Evolutionary conservation across 148 eudicot genomes (phyloP).

Genomic region (Polygonum maritimum): DNA sequence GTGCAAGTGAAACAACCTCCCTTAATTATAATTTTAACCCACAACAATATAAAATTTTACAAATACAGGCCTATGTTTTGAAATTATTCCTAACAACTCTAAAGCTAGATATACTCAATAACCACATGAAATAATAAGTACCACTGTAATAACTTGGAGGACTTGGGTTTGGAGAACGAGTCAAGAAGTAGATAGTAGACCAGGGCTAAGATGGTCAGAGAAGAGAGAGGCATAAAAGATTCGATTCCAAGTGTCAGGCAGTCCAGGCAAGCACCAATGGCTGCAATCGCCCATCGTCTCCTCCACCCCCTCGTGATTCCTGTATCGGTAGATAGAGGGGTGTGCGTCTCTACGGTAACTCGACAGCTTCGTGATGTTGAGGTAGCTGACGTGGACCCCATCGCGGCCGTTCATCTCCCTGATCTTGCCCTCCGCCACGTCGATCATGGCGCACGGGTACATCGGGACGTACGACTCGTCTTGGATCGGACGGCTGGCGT

Average conservation of each 20-base stretch:
- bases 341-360: conserved; percentile 46
- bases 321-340: conserved; percentile 24
- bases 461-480: conserved; percentile 22
- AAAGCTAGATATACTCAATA: too few species aligned
- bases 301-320: conserved; percentile 11
- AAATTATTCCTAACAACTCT: too few species aligned
- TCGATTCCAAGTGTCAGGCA: conserved; percentile 80
- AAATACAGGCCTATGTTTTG: too few species aligned
- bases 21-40: too few species aligned
- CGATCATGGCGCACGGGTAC: conserved; percentile 24
- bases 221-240: conserved; percentile 27
- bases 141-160: too few species aligned
- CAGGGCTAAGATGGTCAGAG: not conserved
- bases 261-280: conserved; percentile 92
- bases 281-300: conserved; percentile 34
- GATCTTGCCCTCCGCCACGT: conserved; percentile 20
- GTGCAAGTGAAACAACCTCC: too few species aligned
- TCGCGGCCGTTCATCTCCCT: conserved; percentile 10
- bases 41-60: too few species aligned
- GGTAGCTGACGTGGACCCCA: conserved; percentile 25
- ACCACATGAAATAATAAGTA: too few species aligned
- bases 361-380: conserved; percentile 41
- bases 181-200: not conserved
- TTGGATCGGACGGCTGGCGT: conserved; percentile 27
- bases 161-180: too few species aligned